Percentiles rank a stretch among this genome's conserved stretches.
phyloP scores from a whole-genome alignment of 1,284 basidiomycete genomes.

The Tilletia walkeri region DNA sequence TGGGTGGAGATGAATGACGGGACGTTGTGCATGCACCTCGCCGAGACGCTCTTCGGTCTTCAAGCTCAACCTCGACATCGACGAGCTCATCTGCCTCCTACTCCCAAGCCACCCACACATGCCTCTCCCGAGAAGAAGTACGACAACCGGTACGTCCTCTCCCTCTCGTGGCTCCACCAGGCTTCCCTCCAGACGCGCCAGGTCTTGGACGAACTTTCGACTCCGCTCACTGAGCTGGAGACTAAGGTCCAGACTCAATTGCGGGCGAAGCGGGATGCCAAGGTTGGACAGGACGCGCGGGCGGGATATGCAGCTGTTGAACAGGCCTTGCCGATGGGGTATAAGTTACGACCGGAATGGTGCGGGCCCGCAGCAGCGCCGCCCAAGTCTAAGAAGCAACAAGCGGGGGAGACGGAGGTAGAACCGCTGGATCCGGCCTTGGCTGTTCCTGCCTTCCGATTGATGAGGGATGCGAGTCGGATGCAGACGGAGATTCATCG shows the following conservation, averaged over 20 bases:
- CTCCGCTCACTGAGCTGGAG: background rate
- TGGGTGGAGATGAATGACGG: slow-evolving; percentile 41
- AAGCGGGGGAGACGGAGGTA: background rate
- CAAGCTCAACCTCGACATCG: slow-evolving; percentile 12
- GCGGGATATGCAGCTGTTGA: slow-evolving; percentile 7
- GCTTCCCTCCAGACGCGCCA: background rate
- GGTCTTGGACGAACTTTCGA: background rate
- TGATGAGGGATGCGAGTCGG: slow-evolving; percentile 1
- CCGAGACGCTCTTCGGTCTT: slow-evolving; percentile 46
- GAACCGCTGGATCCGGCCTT: background rate
- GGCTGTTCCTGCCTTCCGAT: background rate
- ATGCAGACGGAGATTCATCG: slow-evolving; percentile 5
- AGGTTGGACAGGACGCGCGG: background rate
- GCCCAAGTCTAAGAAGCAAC: background rate
- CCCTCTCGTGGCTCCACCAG: slow-evolving; percentile 8
- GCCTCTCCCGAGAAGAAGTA: background rate
- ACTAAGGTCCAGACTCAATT: background rate
- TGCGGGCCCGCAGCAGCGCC: background rate
- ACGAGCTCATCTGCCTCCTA: background rate
- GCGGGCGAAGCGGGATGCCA: background rate
- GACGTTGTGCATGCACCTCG: slow-evolving; percentile 39
- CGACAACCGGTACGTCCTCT: slow-evolving; percentile 6
- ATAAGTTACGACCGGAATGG: background rate
- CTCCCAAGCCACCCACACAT: background rate
- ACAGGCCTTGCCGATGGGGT: slow-evolving; percentile 6